Evolutionary conservation across 2,329 filamentous ascomycete genomes (phyloP).

Genomic region (Cephalotrichum gorgonifer): DNA sequence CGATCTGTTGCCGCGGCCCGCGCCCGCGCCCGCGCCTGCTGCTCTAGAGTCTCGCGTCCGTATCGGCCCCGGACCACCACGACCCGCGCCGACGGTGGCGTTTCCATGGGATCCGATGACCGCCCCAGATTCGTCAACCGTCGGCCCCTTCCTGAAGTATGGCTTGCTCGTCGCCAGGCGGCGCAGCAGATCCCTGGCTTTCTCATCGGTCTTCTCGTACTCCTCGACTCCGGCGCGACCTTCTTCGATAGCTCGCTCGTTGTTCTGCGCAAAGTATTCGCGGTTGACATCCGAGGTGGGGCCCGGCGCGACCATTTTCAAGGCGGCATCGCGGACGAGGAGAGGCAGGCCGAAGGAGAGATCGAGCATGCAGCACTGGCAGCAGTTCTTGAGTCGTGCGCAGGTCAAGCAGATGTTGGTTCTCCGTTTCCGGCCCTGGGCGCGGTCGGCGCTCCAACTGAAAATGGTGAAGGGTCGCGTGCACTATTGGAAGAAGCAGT

Average conservation of each 20-base stretch:
- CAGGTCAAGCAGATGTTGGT: conserved; percentile 96
- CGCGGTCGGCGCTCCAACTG: conserved; percentile 86
- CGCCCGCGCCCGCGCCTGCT: conserved; percentile 32
- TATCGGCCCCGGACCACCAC: conserved; percentile 63
- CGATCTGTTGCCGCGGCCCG: background rate
- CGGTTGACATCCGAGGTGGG: conserved; percentile 88
- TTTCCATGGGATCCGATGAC: conserved; percentile 26
- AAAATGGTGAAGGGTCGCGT: conserved; percentile 95
- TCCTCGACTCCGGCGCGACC: conserved; percentile 76
- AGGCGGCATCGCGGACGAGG: conserved; percentile 84
- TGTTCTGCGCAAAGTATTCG: conserved; percentile 96
- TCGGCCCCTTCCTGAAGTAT: conserved; percentile 81
- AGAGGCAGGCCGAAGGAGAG: conserved; percentile 92
- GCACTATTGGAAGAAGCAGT: conserved; percentile 35
- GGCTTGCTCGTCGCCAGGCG: conserved; percentile 85
- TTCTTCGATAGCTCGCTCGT: conserved; percentile 91
- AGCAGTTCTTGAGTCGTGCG: conserved; percentile 96
- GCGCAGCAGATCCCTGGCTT: conserved; percentile 78
- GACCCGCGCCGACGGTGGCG: conserved; percentile 41
- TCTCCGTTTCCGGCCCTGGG: conserved; percentile 75
- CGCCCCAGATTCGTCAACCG: conserved; percentile 50
- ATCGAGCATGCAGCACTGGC: conserved; percentile 98
- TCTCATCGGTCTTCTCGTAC: conserved; percentile 95
- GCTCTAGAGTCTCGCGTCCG: conserved; percentile 59
- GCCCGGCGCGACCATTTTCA: conserved; percentile 95